Evolutionary conservation across 257 asterid genomes (phyloP).

Genomic region (Solanum tarapatanum): DNA sequence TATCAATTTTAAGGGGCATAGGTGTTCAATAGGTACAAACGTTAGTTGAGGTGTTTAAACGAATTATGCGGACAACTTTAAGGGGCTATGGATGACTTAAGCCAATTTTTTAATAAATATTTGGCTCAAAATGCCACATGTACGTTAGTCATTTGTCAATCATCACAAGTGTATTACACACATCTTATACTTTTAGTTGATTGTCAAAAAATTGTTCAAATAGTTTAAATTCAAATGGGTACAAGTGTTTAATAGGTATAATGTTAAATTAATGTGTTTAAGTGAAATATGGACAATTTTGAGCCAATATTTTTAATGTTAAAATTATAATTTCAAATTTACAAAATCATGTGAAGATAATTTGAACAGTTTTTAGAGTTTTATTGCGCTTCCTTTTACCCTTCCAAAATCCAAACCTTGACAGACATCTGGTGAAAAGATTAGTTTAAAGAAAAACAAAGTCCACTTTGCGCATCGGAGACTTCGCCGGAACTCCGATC

Average conservation of each 20-base stretch:
- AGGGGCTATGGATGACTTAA: too few species aligned
- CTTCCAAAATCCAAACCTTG: background rate
- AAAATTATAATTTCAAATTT: background rate
- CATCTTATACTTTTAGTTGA: too few species aligned
- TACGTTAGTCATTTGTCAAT: background rate
- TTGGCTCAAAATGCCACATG: background rate
- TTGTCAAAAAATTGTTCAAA: background rate
- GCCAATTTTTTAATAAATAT: too few species aligned
- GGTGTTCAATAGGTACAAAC: too few species aligned
- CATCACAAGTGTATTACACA: background rate
- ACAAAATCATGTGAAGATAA: background rate
- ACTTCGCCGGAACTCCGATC: background rate
- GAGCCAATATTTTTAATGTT: background rate
- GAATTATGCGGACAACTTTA: too few species aligned
- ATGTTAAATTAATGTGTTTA: too few species aligned
- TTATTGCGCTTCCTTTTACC: background rate
- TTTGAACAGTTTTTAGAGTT: background rate
- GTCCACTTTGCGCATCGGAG: background rate
- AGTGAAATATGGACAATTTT: too few species aligned
- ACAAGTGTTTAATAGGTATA: too few species aligned
- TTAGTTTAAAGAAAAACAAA: background rate
- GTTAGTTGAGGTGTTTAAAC: too few species aligned
- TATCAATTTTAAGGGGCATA: too few species aligned
- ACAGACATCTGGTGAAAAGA: background rate
- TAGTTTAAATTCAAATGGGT: too few species aligned